phyloP scores from a whole-genome alignment of 1,284 basidiomycete species.

The Paramarasmius palmivorus region DNA sequence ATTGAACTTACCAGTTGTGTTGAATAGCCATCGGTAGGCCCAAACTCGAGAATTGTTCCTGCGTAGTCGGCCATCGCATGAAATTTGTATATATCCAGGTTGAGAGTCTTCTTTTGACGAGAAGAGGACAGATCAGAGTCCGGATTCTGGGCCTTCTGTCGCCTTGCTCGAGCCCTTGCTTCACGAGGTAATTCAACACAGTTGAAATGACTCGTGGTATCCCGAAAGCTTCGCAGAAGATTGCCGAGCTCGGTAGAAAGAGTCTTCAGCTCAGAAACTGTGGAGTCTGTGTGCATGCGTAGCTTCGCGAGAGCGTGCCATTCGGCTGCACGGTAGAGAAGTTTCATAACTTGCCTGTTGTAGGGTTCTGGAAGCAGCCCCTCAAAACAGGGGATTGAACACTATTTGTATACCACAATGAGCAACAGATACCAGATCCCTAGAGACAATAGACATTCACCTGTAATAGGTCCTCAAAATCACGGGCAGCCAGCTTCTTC shows the following conservation, averaged over 20 bases:
- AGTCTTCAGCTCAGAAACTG: not conserved
- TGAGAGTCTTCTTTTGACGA: not conserved
- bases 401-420: constrained; percentile 6
- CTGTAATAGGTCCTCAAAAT: constrained; percentile 36
- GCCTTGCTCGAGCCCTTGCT: constrained; percentile 4
- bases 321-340: constrained; percentile 11
- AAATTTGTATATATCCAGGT: not conserved
- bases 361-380: constrained; percentile 17
- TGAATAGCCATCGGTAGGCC: not conserved
- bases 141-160: not conserved
- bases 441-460: constrained; percentile 12
- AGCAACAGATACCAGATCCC: not conserved
- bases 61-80: not conserved
- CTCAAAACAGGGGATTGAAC: constrained; percentile 24
- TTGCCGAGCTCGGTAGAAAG: constrained; percentile 2
- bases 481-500: constrained; percentile 30
- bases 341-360: constrained; percentile 9
- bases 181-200: not conserved
- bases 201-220: not conserved
- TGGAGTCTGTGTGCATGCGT: constrained; percentile 18
- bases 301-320: constrained; percentile 25
- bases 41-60: not conserved
- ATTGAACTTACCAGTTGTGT: not conserved
- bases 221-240: no score
- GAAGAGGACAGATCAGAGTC: not conserved